Base-by-base conservation (phyloP, 352 stramenopile species). In the Phytophthora melonis region DNA sequence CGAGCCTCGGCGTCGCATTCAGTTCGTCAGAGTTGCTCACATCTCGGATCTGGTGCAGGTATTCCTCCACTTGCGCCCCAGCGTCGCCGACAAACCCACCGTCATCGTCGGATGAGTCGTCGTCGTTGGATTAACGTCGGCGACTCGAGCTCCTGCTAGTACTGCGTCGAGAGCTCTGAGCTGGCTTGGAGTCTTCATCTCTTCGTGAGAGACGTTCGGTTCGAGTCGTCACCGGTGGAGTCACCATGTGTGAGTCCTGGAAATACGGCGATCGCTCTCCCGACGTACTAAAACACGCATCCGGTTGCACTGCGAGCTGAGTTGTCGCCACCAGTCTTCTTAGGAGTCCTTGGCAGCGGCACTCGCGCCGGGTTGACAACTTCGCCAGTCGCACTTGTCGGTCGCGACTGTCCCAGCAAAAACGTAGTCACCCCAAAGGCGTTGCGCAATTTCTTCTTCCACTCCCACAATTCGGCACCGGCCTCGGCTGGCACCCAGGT, bases 11-110 rank as follows among this genome's bases (percentile, higher is more conserved):
- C 11, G 32, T 60, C 19, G 50, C 25, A 13, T 13, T 45, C 14
- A 47, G 18, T 3, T 4, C 1, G 9, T 52, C 10, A 1, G 10
- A 5, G 4, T 18, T 5, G 32, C 34, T 62, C 34, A 62, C 30
- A 6, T 52, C 69, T 1, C 87, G 81, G 10, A 79, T 49, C 57
- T 89, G 89, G 27, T 77, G 81, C 18, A 84, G 30, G 66, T 94
- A 93, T 9, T 63, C 56, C 14, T 88, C 69, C 43, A 73, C 58
- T 30, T 66, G 25, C 11, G 1, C 23, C 21, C 4, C 9, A 0
- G 0, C n/a, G 14, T 53, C 45, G 16, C 18, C 18, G 13, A 3
- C 13, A 27, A 25, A 18, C 3, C n/a, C 45, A 0, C 14, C 45
- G 18, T 53, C 16, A 8, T 23, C n/a, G 16, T 4, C 5, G 1